Percentiles rank a stretch among this genome's conserved stretches.
Evolutionary conservation across 768 basidiomycete species (phyloP).

Genomic region (Leccinum aurantiacum): DNA sequence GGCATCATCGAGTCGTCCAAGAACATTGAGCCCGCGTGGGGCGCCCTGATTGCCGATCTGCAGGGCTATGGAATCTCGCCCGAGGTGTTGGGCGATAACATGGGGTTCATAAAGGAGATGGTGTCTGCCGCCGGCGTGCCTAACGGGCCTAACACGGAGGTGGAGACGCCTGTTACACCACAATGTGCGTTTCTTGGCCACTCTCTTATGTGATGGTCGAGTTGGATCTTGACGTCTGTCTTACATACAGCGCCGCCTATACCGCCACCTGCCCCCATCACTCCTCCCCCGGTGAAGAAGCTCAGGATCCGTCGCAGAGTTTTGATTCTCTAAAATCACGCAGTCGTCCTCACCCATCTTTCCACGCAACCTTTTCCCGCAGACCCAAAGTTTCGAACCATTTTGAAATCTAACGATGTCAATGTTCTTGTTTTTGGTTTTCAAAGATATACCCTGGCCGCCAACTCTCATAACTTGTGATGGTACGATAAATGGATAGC

Average conservation of each 20-base stretch:
- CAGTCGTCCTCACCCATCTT: background rate
- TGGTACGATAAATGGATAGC: constrained; percentile 22
- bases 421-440: constrained; percentile 10
- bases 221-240: constrained; percentile 2
- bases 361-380: background rate
- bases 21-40: constrained; percentile 56
- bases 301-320: constrained; percentile 34
- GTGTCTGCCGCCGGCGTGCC: constrained; percentile 17
- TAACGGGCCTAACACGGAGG: background rate
- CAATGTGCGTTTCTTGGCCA: constrained; percentile 14
- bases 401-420: constrained; percentile 6
- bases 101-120: constrained; percentile 36
- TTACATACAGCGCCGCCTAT: constrained; percentile 9
- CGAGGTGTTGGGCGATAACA: constrained; percentile 31
- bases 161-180: background rate
- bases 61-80: constrained; percentile 39
- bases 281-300: constrained; percentile 27
- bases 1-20: constrained; percentile 54
- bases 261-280: constrained; percentile 8
- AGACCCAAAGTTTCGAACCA: background rate
- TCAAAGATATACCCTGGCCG: constrained; percentile 9
- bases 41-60: constrained; percentile 43
- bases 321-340: constrained; percentile 23
- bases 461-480: constrained; percentile 6
- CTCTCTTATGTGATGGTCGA: background rate